Conservation (phyloP, 768 basidiomycete genomes). For the Candolleomyces aberdarensis region DNA sequence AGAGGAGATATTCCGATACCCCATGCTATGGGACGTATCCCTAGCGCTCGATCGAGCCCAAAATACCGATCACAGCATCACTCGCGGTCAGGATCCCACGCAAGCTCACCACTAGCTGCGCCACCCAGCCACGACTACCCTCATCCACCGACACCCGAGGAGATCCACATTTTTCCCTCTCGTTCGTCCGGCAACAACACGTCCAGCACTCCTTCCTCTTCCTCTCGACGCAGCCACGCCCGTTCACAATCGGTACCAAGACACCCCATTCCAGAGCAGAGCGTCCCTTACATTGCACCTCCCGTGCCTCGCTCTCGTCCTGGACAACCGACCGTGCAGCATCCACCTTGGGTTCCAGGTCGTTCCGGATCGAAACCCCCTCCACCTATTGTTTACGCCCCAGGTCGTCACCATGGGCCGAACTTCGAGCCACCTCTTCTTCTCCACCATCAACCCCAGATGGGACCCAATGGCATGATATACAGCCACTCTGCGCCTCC, state of each 20-base stretch:
- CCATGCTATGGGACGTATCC: conserved; percentile 25
- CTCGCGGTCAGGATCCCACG: conserved; percentile 18
- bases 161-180: conserved; percentile 62
- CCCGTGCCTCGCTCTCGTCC: conserved; percentile 6
- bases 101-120: conserved; percentile 25
- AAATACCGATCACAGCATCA: conserved; percentile 18
- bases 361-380: conserved; percentile 33
- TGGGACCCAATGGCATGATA: conserved; percentile 59
- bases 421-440: conserved; percentile 61
- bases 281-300: conserved; percentile 17
- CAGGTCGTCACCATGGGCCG: conserved; percentile 44
- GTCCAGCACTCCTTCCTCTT: conserved; percentile 26
- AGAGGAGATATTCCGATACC: conserved; percentile 62
- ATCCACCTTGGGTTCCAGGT: conserved; percentile 19
- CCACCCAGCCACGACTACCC: conserved; percentile 13
- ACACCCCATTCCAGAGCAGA: conserved; percentile 20
- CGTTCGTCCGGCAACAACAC: conserved; percentile 16
- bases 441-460: conserved; percentile 49
- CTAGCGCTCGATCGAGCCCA: conserved; percentile 16
- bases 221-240: conserved; percentile 32
- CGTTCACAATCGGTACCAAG: conserved; percentile 49
- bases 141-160: conserved; percentile 40
- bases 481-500: conserved; percentile 68
- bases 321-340: conserved; percentile 10
- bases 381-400: conserved; percentile 60